Base-by-base conservation (phyloP, 305 asterid species). In the Fraxinus sp. region DNA sequence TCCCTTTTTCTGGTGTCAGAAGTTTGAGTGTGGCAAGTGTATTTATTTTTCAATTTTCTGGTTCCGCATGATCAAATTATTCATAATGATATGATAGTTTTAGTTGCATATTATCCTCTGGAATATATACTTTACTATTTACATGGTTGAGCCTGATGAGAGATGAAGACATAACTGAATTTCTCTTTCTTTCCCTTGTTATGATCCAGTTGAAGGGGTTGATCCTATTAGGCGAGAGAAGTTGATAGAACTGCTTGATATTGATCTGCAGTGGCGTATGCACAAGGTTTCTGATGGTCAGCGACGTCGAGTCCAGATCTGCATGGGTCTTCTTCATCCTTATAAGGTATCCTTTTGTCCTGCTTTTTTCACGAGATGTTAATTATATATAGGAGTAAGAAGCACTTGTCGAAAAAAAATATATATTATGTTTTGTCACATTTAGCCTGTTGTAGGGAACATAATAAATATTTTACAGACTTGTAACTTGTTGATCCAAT, bases 241-340 rank as follows among this genome's bases (percentile, higher is more conserved):
- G 87, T 88, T 96, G 84, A 91, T 94, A 70, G 97, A 96, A 33
- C 88, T 96, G 78, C 87, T 96, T 78, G 99, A 94, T 83, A 96
- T 96, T 79, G 92, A 96, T 89, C 93, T 96, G 79, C 89, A 59
- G 4, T 96, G 99, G 99, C 89, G 99, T 83, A 94, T 96, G 99
- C 99, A 96, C 89, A 96, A 96, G 89, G 98, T 96, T 72, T 96
- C 99, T 78, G 99, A 94, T 89, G 99, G 99, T 44, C 99, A 94
- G 89, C 87, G 99, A 1, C 98, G 99, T 36, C 84, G 99, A 79
- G 99, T 96, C 79, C 99, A 96, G 85, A 96, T 96, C 83, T 96
- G 99, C 89, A 89, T 94, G 98, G 99, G 99, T 81, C 97, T 96
- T 84, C 99, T 96, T 81, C 97, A 93, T 85, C 99, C 98, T 62